Conservation (phyloP, 345 rosid species). For the Eucalyptus curtisii region DNA sequence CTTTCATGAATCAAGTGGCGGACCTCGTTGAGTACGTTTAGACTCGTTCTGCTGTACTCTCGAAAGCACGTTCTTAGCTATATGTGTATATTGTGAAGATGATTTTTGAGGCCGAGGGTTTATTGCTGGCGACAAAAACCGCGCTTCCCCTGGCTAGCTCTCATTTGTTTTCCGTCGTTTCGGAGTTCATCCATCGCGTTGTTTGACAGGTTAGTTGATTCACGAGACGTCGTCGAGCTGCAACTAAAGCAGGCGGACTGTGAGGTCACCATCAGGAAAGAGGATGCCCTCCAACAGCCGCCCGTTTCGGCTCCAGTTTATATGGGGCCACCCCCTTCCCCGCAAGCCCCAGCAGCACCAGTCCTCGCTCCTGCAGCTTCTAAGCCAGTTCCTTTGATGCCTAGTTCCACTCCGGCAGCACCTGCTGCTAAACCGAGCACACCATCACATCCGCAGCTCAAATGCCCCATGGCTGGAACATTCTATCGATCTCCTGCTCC, state of each 20-base stretch:
- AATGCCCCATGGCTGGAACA: slow-evolving; percentile 10
- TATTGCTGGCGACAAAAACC: not conserved
- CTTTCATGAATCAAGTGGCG: not conserved
- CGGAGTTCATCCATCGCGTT: not conserved
- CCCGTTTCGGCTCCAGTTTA: not conserved
- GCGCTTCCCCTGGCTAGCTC: not conserved
- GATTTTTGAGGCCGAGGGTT: not conserved
- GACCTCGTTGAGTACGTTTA: not conserved
- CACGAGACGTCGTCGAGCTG: slow-evolving; percentile 8
- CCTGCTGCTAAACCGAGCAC: not conserved
- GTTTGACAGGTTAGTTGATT: not conserved
- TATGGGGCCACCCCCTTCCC: not conserved
- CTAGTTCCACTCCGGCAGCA: not conserved
- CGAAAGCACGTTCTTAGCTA: not conserved
- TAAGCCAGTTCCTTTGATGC: not conserved
- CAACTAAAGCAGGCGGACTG: not conserved
- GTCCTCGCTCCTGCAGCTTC: not conserved
- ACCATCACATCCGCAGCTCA: not conserved
- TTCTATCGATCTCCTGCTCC: slow-evolving; percentile 5
- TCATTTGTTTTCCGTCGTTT: not conserved
- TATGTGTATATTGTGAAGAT: not conserved
- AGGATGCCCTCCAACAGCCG: not conserved
- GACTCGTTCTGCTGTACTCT: not conserved
- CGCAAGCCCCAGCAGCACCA: not conserved
- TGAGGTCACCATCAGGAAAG: not conserved